Evolutionary conservation across 768 basidiomycete genomes (phyloP), one percentile per base, ranked within the genome.

Genomic region (Mycena filopes): DNA sequence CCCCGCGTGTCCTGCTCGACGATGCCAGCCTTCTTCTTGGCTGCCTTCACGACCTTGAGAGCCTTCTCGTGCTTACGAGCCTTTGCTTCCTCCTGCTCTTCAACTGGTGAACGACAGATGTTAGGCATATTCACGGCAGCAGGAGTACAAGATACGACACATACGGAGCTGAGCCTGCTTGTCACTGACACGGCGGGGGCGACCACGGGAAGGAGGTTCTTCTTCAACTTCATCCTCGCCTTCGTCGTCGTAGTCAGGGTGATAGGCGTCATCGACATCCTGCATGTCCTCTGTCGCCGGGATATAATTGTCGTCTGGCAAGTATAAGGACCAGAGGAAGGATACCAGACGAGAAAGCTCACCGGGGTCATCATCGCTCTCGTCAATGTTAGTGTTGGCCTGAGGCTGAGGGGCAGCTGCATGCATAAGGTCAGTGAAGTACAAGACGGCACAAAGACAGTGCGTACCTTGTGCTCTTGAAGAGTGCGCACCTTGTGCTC

Each of bases 1-100:
- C 31, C 31, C 11, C 56, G 56, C 4, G 56, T 48, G 36, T 57
- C 56, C 26, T 47, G 31, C 43, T 47, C 56, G 31, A 38, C n/a
- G 4, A 15, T 45, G 3, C 56, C 56, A 10, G 56, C 43, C 45
- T 57, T 57, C 23, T 38, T 47, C 56, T 47, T 57, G 2, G 29
- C 45, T 2, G 45, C 29, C n/a, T 47, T 47, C 0, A 5, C 56
- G 13, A 45, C 45, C 23, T 57, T 57, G 13, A 16, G 7, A 10
- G 31, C 45, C 25, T 57, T 57, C 31, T 33, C 31, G 18, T 5
- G 21, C 31, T 57, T 57, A 21, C 46, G 45, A 11, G 26, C 29
- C 16, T 56, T 6, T 4, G 16, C 45, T 13, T 47, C 13, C 33
- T 46, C 56, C 4, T 33, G 12, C 1, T 57, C 56, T 36, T 3